Base-by-base conservation (phyloP, 2,329 filamentous ascomycete species). In the Spiromastix sp. region DNA sequence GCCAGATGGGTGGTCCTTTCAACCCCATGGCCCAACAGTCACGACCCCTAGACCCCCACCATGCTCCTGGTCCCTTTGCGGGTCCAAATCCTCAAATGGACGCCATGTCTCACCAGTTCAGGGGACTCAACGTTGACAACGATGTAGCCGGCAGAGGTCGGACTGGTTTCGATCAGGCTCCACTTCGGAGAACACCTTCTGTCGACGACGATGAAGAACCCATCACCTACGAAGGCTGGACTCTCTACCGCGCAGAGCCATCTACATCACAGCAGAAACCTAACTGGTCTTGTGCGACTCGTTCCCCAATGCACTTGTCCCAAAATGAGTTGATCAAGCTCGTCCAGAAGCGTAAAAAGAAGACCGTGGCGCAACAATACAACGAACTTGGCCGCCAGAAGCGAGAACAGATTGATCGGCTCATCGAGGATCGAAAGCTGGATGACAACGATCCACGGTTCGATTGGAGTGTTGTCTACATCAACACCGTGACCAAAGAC, bases 391-490 rank as follows among this genome's bases (percentile, higher is more conserved):
- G 49, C 1, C 42, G 43, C 11, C 30, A 42, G 16, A 57, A 53
- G 22, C 51, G 52, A 3, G 39, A 44, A 5, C 57, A 59, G 40
- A 51, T 64, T 26, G 52, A 57, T 15, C 43, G 48, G 12, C 38
- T 64, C 16, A 51, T 63, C 11, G 43, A 52, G 11, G 54, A 57
- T 29, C 50, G 52, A 26, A 51, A 48, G 27, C 39, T 41, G 4
- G 13, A 29, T 2, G 40, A 43, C 10, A 41, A 38, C 11, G 50
- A 60, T 20, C 44, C 46, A 11, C 44, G 46, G 4, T 57, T 55
- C 11, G 49, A 57, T 39, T 63, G 59, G 56, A 52, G 42, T n/a
- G 58, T 49, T 31, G 56, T 52, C n/a, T 61, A 59, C 41, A 48
- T 56, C 16, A 52, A 49, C 29, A 35, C 46, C 1, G 43, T 47